Evolutionary conservation across 2,329 filamentous ascomycete species (phyloP).

Genomic region (Trichophyton mentagrophytes): DNA sequence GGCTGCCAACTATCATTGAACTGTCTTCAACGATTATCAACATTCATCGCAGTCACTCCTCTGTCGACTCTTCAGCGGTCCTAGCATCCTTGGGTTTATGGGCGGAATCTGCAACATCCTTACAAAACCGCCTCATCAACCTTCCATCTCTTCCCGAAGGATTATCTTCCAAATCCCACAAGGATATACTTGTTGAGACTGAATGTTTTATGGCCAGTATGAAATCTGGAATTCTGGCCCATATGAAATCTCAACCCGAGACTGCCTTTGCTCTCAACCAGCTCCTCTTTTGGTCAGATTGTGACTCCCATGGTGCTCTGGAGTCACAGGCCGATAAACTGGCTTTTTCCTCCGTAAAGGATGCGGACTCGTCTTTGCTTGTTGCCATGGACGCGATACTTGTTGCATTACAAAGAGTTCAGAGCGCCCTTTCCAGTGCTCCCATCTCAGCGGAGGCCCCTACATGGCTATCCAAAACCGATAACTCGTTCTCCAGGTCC

Average conservation of each 20-base stretch:
- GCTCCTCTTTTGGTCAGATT: constrained; percentile 50
- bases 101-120: constrained; percentile 36
- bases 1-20: constrained; percentile 57
- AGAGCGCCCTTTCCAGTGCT: constrained; percentile 42
- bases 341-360: constrained; percentile 21
- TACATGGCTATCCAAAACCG: constrained; percentile 50
- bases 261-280: constrained; percentile 55
- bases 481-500: constrained; percentile 40
- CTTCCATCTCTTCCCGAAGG: constrained; percentile 41
- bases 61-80: constrained; percentile 36
- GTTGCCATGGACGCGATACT: constrained; percentile 62
- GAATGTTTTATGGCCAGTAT: constrained; percentile 20
- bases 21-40: constrained; percentile 50
- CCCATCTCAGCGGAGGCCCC: constrained; percentile 49
- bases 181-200: constrained; percentile 20
- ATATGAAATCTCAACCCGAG: constrained; percentile 41
- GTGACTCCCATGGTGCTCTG: constrained; percentile 17
- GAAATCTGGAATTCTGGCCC: constrained; percentile 32
- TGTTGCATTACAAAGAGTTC: constrained; percentile 63
- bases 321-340: not conserved
- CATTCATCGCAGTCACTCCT: constrained; percentile 55
- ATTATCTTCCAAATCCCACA: constrained; percentile 29
- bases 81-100: constrained; percentile 39
- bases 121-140: constrained; percentile 32
- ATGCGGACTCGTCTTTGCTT: constrained; percentile 48